These are phyloP conservation scores for Cunninghamia lanceolata DNA, from an alignment of 75 land plant species.

Conservation along the genomic window DNA sequence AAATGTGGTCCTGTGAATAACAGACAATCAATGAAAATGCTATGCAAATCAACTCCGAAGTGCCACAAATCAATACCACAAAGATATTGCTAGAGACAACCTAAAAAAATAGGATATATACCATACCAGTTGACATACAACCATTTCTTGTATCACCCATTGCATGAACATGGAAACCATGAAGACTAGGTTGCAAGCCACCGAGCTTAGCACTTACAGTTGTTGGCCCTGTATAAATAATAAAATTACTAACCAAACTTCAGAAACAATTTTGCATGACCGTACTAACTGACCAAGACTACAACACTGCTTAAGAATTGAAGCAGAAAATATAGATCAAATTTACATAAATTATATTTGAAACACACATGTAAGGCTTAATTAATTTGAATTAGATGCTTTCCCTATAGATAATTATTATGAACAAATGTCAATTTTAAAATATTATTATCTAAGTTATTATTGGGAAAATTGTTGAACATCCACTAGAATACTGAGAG, in stretches of 20 bases:
- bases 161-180: slow-evolving; percentile 91
- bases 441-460: neutral
- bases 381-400: neutral
- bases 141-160: slow-evolving; percentile 93
- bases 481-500: too few relatives aligned
- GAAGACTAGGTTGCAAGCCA: slow-evolving; percentile 75
- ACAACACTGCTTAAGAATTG: neutral
- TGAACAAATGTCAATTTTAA: neutral
- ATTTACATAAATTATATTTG: neutral
- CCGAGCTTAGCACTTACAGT: slow-evolving; percentile 52
- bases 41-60: neutral
- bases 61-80: neutral
- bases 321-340: too few relatives aligned
- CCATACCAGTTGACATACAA: slow-evolving; percentile 83
- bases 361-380: neutral
- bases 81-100: neutral
- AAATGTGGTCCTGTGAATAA: slow-evolving; percentile 64
- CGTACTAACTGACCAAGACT: neutral
- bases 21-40: neutral
- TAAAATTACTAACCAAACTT: neutral
- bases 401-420: neutral
- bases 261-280: neutral
- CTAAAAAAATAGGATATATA: neutral
- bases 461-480: neutral
- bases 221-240: slow-evolving; percentile 68